Conservation (phyloP, 2,329 filamentous ascomycete genomes). For the Thielaviopsis ethacetica region DNA sequence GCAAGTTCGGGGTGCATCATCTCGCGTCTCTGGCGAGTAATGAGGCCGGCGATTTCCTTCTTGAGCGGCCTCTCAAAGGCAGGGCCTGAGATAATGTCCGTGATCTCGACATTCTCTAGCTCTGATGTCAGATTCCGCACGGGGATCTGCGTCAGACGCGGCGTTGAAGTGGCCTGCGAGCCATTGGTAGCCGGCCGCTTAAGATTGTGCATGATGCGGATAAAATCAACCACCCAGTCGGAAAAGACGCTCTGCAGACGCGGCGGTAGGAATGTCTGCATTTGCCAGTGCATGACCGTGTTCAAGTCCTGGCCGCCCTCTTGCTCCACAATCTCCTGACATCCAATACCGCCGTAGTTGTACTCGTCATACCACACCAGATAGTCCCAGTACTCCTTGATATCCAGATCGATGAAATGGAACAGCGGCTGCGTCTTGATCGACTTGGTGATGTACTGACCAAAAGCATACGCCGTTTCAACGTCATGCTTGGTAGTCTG, state of each 20-base stretch:
- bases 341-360: conserved; percentile 94
- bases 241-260: conserved; percentile 73
- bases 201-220: conserved; percentile 78
- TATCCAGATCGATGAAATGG: conserved; percentile 90
- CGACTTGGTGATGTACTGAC: conserved; percentile 92
- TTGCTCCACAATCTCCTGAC: conserved; percentile 59
- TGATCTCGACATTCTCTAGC: conserved; percentile 27
- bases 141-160: conserved; percentile 41
- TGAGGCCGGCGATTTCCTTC: conserved; percentile 69
- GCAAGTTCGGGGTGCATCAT: conserved; percentile 78
- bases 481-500: conserved; percentile 96
- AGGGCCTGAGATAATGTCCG: conserved; percentile 55
- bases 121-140: conserved; percentile 42
- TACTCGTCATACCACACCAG: conserved; percentile 98
- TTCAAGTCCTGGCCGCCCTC: conserved; percentile 59
- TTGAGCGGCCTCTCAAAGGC: conserved; percentile 78
- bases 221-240: conserved; percentile 87
- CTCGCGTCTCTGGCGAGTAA: conserved; percentile 74
- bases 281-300: conserved; percentile 97
- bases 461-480: conserved; percentile 90
- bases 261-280: conserved; percentile 70
- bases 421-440: conserved; percentile 93
- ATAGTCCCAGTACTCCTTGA: conserved; percentile 99
- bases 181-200: conserved; percentile 50
- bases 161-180: conserved; percentile 26